A percentile compares a stretch with the other conserved stretches of the same genome.
phyloP scores from a whole-genome alignment of 305 asterid genomes.

The Salvia sclarea region DNA sequence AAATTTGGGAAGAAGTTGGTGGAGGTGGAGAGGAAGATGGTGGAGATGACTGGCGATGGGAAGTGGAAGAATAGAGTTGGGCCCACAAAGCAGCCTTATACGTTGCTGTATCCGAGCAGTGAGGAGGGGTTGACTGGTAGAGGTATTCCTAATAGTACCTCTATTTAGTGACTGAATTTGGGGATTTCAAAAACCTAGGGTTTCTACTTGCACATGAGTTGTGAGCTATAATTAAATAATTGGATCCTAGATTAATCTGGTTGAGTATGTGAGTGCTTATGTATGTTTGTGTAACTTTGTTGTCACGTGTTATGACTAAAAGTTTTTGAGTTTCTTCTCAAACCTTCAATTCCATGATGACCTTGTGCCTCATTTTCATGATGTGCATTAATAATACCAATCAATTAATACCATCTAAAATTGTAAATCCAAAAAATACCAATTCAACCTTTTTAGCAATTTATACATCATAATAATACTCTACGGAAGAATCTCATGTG shows the following conservation, averaged over 20 bases:
- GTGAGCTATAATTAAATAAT: neutral
- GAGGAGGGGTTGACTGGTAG: slow-evolving; percentile 48
- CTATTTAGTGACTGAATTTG: no score
- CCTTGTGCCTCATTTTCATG: no score
- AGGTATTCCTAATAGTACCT: slow-evolving; percentile 55
- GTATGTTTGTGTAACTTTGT: neutral
- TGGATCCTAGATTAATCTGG: neutral
- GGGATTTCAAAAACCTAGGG: no score
- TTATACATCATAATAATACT: no score
- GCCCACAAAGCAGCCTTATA: slow-evolving; percentile 47
- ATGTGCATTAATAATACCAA: no score
- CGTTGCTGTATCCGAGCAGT: slow-evolving; percentile 46
- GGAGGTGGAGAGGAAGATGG: slow-evolving; percentile 39
- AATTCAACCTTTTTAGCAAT: no score
- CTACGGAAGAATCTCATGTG: no score
- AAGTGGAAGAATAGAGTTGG: slow-evolving; percentile 50
- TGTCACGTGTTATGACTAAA: neutral
- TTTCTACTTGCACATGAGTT: neutral
- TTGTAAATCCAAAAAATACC: no score
- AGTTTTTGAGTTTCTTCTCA: no score
- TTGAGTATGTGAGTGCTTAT: neutral
- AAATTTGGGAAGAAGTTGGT: slow-evolving; percentile 40
- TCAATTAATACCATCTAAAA: no score
- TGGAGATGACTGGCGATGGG: slow-evolving; percentile 39
- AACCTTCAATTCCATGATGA: no score